Conservation (phyloP, 306 rosid species). For the Prunus persica region Prunus_persica_NCBIv2 NC_034012.1:5007001-5007500, state of each 20-base stretch:
- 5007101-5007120: too few relatives aligned
- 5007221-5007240: neutral
- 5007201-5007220: neutral
- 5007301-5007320: neutral
- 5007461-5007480: neutral
- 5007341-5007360: neutral
- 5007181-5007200: neutral
- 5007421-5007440: slow-evolving; percentile 18
- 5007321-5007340: neutral
- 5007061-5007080: too few relatives aligned
- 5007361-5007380: neutral
- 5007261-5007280: neutral
- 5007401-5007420: neutral
- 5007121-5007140: too few relatives aligned
- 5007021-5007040: too few relatives aligned
- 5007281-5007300: neutral
- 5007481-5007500: slow-evolving; percentile 16
- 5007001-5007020: too few relatives aligned
- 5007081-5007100: too few relatives aligned
- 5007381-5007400: slow-evolving; percentile 13
- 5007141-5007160: too few relatives aligned
- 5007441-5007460: slow-evolving; percentile 16
- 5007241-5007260: neutral
- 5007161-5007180: neutral
- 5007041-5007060: too few relatives aligned